Evolutionary conservation across 2,329 filamentous ascomycete genomes (phyloP).

Genomic region (Arthrinium phaeospermum): DNA sequence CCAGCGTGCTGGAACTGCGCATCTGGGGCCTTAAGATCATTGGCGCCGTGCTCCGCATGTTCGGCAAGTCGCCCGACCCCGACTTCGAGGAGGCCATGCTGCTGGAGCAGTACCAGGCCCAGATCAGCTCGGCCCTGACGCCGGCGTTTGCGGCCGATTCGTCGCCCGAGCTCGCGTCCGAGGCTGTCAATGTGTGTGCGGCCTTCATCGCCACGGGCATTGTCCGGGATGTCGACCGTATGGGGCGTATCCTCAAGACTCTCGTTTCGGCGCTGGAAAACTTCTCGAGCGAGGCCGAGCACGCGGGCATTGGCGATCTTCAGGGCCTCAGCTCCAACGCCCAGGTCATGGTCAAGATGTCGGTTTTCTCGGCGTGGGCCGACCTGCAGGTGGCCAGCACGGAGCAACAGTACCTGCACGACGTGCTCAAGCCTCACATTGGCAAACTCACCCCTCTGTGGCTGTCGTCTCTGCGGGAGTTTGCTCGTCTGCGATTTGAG

Average conservation of each 20-base stretch:
- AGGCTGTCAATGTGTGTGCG: constrained; percentile 97
- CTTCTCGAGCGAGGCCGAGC: constrained; percentile 81
- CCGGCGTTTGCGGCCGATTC: constrained; percentile 96
- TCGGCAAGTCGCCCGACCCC: constrained; percentile 92
- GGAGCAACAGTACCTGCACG: constrained; percentile 86
- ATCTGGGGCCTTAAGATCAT: constrained; percentile 94
- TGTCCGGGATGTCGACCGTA: constrained; percentile 96
- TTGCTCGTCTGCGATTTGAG: constrained; percentile 91
- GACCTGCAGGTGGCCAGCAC: constrained; percentile 94
- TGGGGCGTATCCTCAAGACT: constrained; percentile 96
- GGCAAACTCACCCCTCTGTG: constrained; percentile 89
- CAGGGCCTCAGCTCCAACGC: constrained; percentile 94
- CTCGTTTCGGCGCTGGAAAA: constrained; percentile 90
- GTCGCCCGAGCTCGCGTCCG: constrained; percentile 91
- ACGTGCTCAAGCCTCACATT: constrained; percentile 90
- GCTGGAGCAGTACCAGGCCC: constrained; percentile 96
- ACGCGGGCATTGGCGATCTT: constrained; percentile 88
- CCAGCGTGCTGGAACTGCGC: constrained; percentile 85
- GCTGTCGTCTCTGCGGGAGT: constrained; percentile 92
- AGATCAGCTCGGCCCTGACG: constrained; percentile 95
- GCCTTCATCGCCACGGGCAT: constrained; percentile 97
- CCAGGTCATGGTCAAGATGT: constrained; percentile 98
- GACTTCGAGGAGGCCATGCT: constrained; percentile 98
- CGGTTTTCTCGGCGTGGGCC: constrained; percentile 96
- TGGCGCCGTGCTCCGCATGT: constrained; percentile 91